These are phyloP conservation scores for Trametes maxima DNA, from an alignment of 768 basidiomycete species.

Conservation along the genomic window DNA sequence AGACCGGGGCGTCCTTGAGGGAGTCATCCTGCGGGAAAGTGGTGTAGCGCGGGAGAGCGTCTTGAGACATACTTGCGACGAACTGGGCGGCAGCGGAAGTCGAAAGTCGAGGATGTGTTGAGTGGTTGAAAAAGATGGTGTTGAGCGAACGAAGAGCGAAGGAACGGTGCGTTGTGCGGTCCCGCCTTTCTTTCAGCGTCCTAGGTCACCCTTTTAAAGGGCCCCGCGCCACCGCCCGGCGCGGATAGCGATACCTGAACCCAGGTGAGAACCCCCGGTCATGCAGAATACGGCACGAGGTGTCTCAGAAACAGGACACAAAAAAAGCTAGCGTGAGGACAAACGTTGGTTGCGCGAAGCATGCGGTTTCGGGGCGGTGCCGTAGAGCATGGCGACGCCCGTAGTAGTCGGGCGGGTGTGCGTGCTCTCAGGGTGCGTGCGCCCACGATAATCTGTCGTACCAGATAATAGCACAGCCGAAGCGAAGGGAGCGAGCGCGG, in stretches of 20 bases:
- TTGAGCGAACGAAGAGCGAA: constrained; percentile 8
- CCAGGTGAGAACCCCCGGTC: neutral
- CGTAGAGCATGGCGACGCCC: neutral
- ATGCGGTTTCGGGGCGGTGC: neutral
- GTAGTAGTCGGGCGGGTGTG: neutral
- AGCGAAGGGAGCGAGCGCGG: neutral
- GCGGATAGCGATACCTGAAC: neutral
- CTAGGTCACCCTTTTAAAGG: neutral
- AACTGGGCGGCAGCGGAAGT: neutral
- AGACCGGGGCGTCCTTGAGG: neutral
- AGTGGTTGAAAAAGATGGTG: neutral
- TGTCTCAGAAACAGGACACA: neutral
- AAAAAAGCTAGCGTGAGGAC: neutral
- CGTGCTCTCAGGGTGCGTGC: neutral
- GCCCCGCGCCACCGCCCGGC: neutral
- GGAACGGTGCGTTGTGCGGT: constrained; percentile 8
- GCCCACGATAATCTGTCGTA: neutral
- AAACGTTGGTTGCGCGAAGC: neutral
- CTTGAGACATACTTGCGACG: neutral
- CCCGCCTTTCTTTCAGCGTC: neutral
- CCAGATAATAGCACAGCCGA: constrained; percentile 1
- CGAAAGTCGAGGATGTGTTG: neutral
- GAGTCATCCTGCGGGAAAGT: neutral
- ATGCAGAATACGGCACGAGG: neutral
- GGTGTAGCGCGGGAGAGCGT: neutral